These are phyloP conservation scores for Cardamine occulta DNA, from an alignment of 345 rosid species.

Conservation along the genomic window DNA sequence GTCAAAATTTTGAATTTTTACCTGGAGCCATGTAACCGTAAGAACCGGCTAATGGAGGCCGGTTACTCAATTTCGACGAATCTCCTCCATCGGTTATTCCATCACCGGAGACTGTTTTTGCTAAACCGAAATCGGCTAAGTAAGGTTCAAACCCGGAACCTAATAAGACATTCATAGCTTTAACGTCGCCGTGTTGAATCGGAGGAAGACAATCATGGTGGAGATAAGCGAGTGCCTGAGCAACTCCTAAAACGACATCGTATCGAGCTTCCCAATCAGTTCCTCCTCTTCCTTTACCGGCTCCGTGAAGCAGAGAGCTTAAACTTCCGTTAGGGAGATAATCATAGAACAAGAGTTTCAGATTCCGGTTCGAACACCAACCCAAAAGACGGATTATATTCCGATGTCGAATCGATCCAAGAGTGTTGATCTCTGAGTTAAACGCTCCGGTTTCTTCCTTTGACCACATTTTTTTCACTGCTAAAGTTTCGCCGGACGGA, in stretches of 20 bases:
- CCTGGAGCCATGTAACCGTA: constrained; percentile 99
- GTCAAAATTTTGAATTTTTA: constrained; percentile 19
- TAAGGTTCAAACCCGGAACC: constrained; percentile 74
- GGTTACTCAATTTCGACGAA: constrained; percentile 52
- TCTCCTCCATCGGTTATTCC: constrained; percentile 42
- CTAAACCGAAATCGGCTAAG: constrained; percentile 91
- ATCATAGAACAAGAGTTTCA: constrained; percentile 84
- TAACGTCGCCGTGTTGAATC: constrained; percentile 88
- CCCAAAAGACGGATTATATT: constrained; percentile 85
- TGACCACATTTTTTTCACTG: constrained; percentile 97
- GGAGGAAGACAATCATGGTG: constrained; percentile 93
- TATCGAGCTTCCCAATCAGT: constrained; percentile 86
- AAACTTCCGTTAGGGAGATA: constrained; percentile 95
- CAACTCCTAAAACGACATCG: constrained; percentile 78
- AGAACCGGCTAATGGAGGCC: constrained; percentile 87
- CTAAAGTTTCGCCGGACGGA: constrained; percentile 73
- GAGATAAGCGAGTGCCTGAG: constrained; percentile 86
- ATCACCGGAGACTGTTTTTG: constrained; percentile 52
- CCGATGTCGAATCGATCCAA: constrained; percentile 83
- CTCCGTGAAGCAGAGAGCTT: constrained; percentile 85
- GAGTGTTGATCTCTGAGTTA: constrained; percentile 76
- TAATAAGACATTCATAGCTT: constrained; percentile 86
- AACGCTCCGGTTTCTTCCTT: constrained; percentile 81
- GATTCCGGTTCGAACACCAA: constrained; percentile 73
- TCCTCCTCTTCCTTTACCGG: constrained; percentile 70